Evolutionary conservation across 2,329 filamentous ascomycete genomes (phyloP), one percentile per base, ranked within the genome.

Genomic region (Colletotrichum scovillei): DNA sequence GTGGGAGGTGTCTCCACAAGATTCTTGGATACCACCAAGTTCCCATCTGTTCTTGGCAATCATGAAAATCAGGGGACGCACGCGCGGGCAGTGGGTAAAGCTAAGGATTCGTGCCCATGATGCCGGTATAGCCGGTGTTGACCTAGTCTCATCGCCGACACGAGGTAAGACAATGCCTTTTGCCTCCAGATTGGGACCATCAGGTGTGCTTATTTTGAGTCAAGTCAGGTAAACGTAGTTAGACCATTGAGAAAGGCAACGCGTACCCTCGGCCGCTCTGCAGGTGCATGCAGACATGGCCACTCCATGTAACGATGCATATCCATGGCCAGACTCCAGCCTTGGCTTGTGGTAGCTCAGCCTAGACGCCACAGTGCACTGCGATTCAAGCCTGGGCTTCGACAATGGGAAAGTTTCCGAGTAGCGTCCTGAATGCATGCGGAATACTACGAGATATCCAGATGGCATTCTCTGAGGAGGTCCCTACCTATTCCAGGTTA

Each of bases 321-420:
- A 26, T 19, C 24, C 57, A 55, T 24, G 42, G 38, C 32, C 42
- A 55, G n/a, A 32, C 12, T 30, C 22, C 55, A 62, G 35, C 30
- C 52, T 49, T 56, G 68, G 67, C 66, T 69, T 56, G 26, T 16
- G 55, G 35, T 26, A 35, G 32, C 52, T 57, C 49, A 73, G 59
- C 22, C 67, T 30, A 28, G 19, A 63, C 67, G 70, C 67, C 67
- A 73, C 60, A 22, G 8, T n/a, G 49, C 22, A 42, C 49, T 24
- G 16, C 46, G 56, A 32, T 24, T 11, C 24, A 22, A 49, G 32
- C 67, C 22, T 58, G 66, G 30, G 24, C 14, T 42, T 56, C 32
- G 11, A 65, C 32, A 24, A 46, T 46, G 63, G 32, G 14, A 70
- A 73, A 70, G 60, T 65, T 60, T 70, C 70, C 67, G 60, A 38